Evolutionary conservation across 1,284 basidiomycete genomes (phyloP).

Genomic region (Malassezia restricta): DNA sequence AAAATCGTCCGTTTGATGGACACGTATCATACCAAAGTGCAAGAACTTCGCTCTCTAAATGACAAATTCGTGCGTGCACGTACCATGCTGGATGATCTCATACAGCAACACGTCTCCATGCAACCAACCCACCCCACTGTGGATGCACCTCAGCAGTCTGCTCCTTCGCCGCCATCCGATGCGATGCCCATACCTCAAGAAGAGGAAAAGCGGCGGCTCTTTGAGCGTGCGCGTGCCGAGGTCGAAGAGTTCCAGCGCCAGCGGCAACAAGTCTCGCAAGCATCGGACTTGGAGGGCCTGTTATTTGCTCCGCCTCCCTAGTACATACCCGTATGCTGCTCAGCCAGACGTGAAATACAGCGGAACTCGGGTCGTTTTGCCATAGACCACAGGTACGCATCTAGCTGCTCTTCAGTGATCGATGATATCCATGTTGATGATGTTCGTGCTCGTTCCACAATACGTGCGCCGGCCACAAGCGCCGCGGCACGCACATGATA

Average conservation of each 20-base stretch:
- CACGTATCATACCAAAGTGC: constrained; percentile 57
- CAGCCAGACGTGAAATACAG: constrained; percentile 27
- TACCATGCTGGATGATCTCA: constrained; percentile 73
- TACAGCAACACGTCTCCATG: constrained; percentile 47
- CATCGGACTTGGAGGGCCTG: neutral
- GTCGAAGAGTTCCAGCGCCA: constrained; percentile 35
- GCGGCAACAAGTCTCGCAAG: neutral
- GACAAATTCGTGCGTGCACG: constrained; percentile 72
- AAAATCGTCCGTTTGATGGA: constrained; percentile 94
- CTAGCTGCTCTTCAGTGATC: constrained; percentile 34
- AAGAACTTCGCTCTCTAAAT: constrained; percentile 73
- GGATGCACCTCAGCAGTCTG: constrained; percentile 18
- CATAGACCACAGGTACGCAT: constrained; percentile 37
- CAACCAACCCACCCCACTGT: constrained; percentile 15
- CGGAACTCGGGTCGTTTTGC: constrained; percentile 31
- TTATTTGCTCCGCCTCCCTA: neutral
- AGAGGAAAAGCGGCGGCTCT: constrained; percentile 38
- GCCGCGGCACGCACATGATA: constrained; percentile 32
- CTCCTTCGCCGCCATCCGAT: neutral
- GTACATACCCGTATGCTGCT: constrained; percentile 25
- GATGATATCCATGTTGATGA: constrained; percentile 16
- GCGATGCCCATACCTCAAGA: constrained; percentile 21
- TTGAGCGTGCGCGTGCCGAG: constrained; percentile 34
- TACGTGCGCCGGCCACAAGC: constrained; percentile 21
- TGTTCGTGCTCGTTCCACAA: constrained; percentile 19